Conservation (phyloP, 345 rosid genomes). For the Rhizophora apiculata region DNA sequence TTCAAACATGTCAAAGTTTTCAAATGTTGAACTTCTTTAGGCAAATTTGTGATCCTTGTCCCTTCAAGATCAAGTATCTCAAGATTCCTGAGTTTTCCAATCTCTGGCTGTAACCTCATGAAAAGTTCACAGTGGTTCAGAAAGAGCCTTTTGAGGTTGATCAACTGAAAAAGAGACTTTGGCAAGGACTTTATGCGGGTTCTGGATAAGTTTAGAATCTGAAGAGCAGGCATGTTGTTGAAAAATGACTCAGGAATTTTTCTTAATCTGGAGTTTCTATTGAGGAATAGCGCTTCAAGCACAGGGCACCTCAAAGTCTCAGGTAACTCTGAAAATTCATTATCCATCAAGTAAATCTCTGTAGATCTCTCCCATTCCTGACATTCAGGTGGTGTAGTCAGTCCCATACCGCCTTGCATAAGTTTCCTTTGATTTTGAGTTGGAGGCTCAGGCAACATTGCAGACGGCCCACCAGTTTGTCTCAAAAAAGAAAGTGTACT, state of each 20-base stretch:
- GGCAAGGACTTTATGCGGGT: slow-evolving; percentile 34
- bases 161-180: slow-evolving; percentile 17
- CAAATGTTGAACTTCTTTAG: slow-evolving; percentile 1
- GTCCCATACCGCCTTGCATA: not conserved
- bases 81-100: slow-evolving; percentile 21
- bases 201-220: slow-evolving; percentile 23
- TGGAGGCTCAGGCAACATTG: too few species aligned
- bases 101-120: slow-evolving; percentile 16
- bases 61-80: slow-evolving; percentile 32
- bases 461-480: too few species aligned
- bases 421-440: not conserved
- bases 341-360: slow-evolving; percentile 19
- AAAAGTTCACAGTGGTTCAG: slow-evolving; percentile 17
- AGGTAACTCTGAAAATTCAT: slow-evolving; percentile 15
- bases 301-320: slow-evolving; percentile 9
- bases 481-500: too few species aligned
- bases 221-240: slow-evolving; percentile 16
- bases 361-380: slow-evolving; percentile 22
- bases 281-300: slow-evolving; percentile 8
- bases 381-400: slow-evolving; percentile 7
- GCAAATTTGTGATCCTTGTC: slow-evolving; percentile 14
- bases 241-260: slow-evolving; percentile 20
- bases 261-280: slow-evolving; percentile 20
- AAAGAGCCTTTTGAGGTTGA: slow-evolving; percentile 18
- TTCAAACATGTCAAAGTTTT: slow-evolving; percentile 10